Conservation (phyloP, 1,284 basidiomycete species). For the Marasmius oreades region DNA sequence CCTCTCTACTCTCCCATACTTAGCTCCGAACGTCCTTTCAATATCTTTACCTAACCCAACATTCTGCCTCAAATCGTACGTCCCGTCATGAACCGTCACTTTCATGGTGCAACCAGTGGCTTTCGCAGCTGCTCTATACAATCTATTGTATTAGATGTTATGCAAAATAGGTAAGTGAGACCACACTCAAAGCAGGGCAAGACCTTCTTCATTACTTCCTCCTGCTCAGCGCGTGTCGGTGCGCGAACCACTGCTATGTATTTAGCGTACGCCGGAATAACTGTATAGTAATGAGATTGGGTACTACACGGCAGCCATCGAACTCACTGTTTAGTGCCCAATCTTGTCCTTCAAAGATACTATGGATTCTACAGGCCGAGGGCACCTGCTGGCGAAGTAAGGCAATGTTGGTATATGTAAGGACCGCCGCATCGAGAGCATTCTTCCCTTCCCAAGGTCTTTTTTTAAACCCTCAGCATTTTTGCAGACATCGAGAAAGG, state of each 20-base stretch:
- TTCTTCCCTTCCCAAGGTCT: conserved; percentile 72
- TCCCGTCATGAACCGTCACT: conserved; percentile 35
- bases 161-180: neutral
- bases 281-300: conserved; percentile 30
- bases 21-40: conserved; percentile 45
- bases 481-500: neutral
- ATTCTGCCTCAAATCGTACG: conserved; percentile 67
- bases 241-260: conserved; percentile 66
- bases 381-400: conserved; percentile 70
- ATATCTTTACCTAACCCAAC: conserved; percentile 55
- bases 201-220: conserved; percentile 54
- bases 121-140: conserved; percentile 50
- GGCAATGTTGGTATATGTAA: conserved; percentile 68
- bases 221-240: conserved; percentile 58
- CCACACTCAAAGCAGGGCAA: conserved; percentile 58
- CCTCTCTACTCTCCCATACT: conserved; percentile 51
- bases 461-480: neutral
- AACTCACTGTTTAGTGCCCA: conserved; percentile 58
- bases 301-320: conserved; percentile 1
- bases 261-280: conserved; percentile 77
- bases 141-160: neutral
- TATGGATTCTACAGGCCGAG: conserved; percentile 62
- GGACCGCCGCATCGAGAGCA: conserved; percentile 72
- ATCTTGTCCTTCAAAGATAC: conserved; percentile 58
- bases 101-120: conserved; percentile 68